Percentiles rank a stretch among this genome's conserved stretches.
These are phyloP conservation scores for Dictyophora rubrovolvata DNA, from an alignment of 768 basidiomycete genomes.

Conservation along the genomic window DNA sequence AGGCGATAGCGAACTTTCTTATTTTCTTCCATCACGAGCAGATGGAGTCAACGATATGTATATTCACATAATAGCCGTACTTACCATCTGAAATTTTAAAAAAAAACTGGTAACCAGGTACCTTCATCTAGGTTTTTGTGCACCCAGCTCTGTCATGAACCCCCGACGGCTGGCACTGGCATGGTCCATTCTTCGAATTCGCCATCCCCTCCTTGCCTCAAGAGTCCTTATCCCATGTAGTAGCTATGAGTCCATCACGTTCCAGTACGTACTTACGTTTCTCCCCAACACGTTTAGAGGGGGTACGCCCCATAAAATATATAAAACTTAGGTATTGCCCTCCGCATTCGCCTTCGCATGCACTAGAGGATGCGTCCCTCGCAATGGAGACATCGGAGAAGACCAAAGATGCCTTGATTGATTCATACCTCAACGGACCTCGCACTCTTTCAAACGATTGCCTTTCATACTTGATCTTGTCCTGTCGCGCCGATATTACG, in stretches of 20 bases:
- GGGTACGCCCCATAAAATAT: neutral
- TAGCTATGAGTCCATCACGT: constrained; percentile 52
- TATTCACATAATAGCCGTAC: neutral
- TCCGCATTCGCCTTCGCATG: constrained; percentile 33
- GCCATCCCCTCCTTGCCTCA: constrained; percentile 67
- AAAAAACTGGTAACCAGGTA: constrained; percentile 41
- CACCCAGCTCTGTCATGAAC: constrained; percentile 32
- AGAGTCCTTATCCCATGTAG: constrained; percentile 39
- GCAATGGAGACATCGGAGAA: constrained; percentile 26
- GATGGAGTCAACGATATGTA: constrained; percentile 84
- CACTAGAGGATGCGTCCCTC: constrained; percentile 35
- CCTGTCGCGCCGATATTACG: constrained; percentile 1
- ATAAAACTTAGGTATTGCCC: constrained; percentile 32
- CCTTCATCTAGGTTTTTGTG: constrained; percentile 59
- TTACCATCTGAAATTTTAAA: neutral
- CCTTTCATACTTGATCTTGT: constrained; percentile 50
- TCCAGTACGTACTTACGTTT: constrained; percentile 55
- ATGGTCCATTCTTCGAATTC: constrained; percentile 63
- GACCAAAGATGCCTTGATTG: constrained; percentile 40
- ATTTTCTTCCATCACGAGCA: constrained; percentile 70
- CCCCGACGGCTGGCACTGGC: constrained; percentile 41
- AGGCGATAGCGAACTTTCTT: constrained; percentile 70
- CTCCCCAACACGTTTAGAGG: neutral
- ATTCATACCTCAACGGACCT: constrained; percentile 66
- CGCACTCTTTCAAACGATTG: constrained; percentile 58